Evolutionary conservation across 75 land plant species (phyloP).

Genomic region (Pinus albicaulis): DNA sequence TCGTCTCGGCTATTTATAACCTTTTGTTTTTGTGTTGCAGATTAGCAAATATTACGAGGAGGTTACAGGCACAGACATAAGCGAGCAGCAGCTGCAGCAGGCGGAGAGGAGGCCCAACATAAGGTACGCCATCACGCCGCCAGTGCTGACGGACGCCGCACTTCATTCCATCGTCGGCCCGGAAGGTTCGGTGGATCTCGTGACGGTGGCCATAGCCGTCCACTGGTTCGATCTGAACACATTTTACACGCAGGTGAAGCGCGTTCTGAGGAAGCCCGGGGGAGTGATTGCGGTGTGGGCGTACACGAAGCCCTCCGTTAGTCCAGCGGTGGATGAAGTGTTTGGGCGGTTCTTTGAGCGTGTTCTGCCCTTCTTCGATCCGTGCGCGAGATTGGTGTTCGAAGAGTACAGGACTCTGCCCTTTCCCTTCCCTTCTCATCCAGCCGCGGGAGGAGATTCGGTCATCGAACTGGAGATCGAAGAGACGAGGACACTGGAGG

Average conservation of each 20-base stretch:
- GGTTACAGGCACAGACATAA: constrained; percentile 77
- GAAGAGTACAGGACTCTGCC: constrained; percentile 41
- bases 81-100: constrained; percentile 46
- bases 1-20: too few species aligned
- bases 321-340: constrained; percentile 42
- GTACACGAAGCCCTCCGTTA: constrained; percentile 39
- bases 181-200: constrained; percentile 48
- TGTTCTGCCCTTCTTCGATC: constrained; percentile 36
- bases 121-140: constrained; percentile 42
- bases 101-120: constrained; percentile 59
- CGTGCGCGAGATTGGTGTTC: constrained; percentile 25
- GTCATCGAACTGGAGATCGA: constrained; percentile 38
- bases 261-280: constrained; percentile 47
- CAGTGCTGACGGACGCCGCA: constrained; percentile 27
- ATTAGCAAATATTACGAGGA: constrained; percentile 28
- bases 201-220: constrained; percentile 62
- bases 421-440: constrained; percentile 56
- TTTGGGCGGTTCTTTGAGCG: not conserved
- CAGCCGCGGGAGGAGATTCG: constrained; percentile 36
- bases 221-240: constrained; percentile 79
- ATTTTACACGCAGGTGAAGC: constrained; percentile 53
- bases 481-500: constrained; percentile 34
- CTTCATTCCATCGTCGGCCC: constrained; percentile 27
- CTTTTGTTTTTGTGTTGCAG: too few species aligned
- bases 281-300: constrained; percentile 87